phyloP scores from a whole-genome alignment of 2,329 filamentous ascomycete genomes.

The Penicillium sp. region DNA sequence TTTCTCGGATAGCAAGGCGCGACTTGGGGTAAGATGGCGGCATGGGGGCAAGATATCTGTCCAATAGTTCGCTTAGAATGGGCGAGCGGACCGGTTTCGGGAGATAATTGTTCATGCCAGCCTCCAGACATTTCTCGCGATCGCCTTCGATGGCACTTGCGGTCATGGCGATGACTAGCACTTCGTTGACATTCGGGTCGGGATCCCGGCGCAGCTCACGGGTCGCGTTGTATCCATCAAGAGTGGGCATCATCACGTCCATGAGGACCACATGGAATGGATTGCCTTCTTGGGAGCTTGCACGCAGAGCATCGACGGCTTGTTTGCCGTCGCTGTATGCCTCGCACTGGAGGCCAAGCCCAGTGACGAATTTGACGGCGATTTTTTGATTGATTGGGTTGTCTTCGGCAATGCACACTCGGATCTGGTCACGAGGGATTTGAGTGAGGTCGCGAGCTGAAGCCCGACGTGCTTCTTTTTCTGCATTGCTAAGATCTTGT shows the following conservation, averaged over 20 bases:
- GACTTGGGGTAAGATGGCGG: constrained; percentile 39
- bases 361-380: constrained; percentile 83
- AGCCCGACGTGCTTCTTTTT: constrained; percentile 42
- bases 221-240: constrained; percentile 91
- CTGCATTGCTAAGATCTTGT: constrained; percentile 42
- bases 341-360: constrained; percentile 80
- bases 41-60: constrained; percentile 60
- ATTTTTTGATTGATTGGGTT: constrained; percentile 94
- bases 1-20: constrained; percentile 31
- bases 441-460: constrained; percentile 65
- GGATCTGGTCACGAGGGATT: constrained; percentile 73
- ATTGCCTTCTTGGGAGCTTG: constrained; percentile 65
- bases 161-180: constrained; percentile 97
- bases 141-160: constrained; percentile 93
- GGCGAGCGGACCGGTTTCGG: constrained; percentile 92
- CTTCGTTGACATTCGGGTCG: constrained; percentile 71
- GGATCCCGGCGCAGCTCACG: constrained; percentile 74
- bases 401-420: constrained; percentile 91
- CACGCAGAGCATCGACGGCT: constrained; percentile 79
- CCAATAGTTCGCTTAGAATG: constrained; percentile 79
- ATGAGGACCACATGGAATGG: constrained; percentile 91
- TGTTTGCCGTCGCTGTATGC: constrained; percentile 88
- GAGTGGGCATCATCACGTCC: constrained; percentile 94
- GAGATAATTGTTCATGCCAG: constrained; percentile 96
- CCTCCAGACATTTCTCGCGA: constrained; percentile 89